Evolutionary conservation across 2,329 filamentous ascomycete species (phyloP), one percentile per base, ranked within the genome.

Genomic region (Colletotrichum somersetense): DNA sequence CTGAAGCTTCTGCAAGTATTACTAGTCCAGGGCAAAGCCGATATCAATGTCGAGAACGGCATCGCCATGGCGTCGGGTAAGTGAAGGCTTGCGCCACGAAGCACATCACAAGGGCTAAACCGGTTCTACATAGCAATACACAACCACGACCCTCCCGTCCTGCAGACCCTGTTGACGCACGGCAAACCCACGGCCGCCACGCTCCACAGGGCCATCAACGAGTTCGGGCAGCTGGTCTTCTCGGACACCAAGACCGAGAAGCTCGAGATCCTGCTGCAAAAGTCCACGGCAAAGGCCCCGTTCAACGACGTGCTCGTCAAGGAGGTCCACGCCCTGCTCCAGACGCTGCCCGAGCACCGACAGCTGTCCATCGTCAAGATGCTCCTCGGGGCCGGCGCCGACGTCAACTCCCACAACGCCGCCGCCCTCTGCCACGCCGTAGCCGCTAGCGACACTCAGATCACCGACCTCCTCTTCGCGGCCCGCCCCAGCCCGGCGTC

Each of bases 391-490:
- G 81, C 84, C 1, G 87, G 88, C 0, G 89, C 88, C 2, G 85
- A 89, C 58, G 80, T 89, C n/a, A 89, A 90, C 73, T 81, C 83
- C 1, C 82, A 85, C 68, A 85, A 88, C 35, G 87, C 84, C 0
- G 83, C 85, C 1, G 84, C 88, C 0, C 77, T 91, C 0, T 86
- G 86, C 64, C 81, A 81, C 65, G 87, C 88, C 5, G 83, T 90
- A 2, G 83, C 83, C 23, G 83, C 82, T 1, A 83, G 84, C 18
- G 82, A 86, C 56, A 77, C 80, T 0, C 80, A 81, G 5, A 77
- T 90, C 10, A 83, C 85, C 12, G 86, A 89, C 53, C 77, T 88
- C 30, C 76, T 91, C 3, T 83, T 90, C 58, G 77, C 78, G 5
- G 77, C 78, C 42, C 44, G 79, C 74, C 86, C 85, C 2, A 85